Percentiles rank a stretch among this genome's conserved stretches.
These are phyloP conservation scores for Orbilia javanica DNA, from an alignment of 2,329 filamentous ascomycete species.

Conservation along the genomic window DNA sequence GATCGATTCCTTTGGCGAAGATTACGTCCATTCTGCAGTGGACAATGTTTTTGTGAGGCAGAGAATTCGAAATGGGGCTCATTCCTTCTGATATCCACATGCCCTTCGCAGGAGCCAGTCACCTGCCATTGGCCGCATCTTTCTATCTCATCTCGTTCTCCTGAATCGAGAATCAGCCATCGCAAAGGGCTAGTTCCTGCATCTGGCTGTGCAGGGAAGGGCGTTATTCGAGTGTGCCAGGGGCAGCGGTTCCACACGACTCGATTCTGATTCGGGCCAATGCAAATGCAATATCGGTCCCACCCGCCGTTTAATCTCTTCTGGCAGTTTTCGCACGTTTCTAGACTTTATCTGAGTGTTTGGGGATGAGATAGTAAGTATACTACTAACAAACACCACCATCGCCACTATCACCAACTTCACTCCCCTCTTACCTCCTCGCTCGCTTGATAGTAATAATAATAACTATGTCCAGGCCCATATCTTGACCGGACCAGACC, in stretches of 20 bases:
- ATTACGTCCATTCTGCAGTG: slow-evolving; percentile 47
- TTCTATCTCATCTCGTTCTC: slow-evolving; percentile 12
- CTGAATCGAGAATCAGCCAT: slow-evolving; percentile 22
- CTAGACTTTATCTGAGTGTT: slow-evolving; percentile 43
- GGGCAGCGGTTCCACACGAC: slow-evolving; percentile 32
- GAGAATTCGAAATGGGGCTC: slow-evolving; percentile 28
- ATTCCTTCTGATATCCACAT: slow-evolving; percentile 14
- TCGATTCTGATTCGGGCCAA: slow-evolving; percentile 30
- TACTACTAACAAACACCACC: slow-evolving; percentile 24
- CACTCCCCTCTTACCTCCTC: not conserved
- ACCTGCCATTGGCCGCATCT: not conserved
- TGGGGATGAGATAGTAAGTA: no score
- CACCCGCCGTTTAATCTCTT: slow-evolving; percentile 3
- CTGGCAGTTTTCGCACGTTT: not conserved
- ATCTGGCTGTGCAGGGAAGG: slow-evolving; percentile 11
- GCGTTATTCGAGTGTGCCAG: slow-evolving; percentile 12
- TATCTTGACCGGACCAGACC: not conserved
- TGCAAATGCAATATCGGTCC: slow-evolving; percentile 18
- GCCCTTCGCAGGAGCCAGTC: not conserved
- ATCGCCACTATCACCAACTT: slow-evolving; percentile 7
- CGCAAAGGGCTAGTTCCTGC: slow-evolving; percentile 28
- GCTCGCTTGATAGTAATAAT: not conserved
- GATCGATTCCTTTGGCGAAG: slow-evolving; percentile 3
- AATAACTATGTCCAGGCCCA: not conserved
- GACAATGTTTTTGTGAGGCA: slow-evolving; percentile 22